Base-by-base conservation (phyloP, 2,329 filamentous ascomycete genomes). In the Hypoxylon sp. region DNA sequence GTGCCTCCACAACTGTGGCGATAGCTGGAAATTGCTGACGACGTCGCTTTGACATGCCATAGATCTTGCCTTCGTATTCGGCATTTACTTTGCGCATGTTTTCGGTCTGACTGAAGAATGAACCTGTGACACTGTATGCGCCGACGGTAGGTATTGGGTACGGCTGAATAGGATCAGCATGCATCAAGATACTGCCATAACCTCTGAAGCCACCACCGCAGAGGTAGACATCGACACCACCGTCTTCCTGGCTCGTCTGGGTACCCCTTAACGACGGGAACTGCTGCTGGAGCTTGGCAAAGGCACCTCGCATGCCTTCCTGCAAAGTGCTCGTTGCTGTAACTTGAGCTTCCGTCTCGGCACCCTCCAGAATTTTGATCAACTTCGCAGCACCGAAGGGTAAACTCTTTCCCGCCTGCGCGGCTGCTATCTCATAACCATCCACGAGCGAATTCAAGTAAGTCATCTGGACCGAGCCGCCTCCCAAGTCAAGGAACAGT, bases 171-270 rank as follows among this genome's bases (percentile, higher is more conserved):
- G 84, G 80, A 74, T 95, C 92, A 72, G 88, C 87, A 77, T 92
- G 90, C 91, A 97, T 95, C 58, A 97, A 85, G 76, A 97, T 90
- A 79, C 93, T 97, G 6, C 94, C 95, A 85, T 97, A 97, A 14
- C 95, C 95, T 37, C 95, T 86, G 77, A 97, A 97, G 0, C 95
- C 95, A 25, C 95, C 95, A 48, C 95, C 95, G 69, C 92, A 97
- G 64, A 98, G 89, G 78, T 95, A 97, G 7, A 97, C 84, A 35
- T 91, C 89, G 64, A 94, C 84, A 3, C 86, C 86, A 1, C 82
- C 83, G 8, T 68, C 49, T 6, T 68, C 68, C 22, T 62, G 44
- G 33, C 59, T 61, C 11, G 69, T 61, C 27, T 72, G 75, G 5
- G 90, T 79, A 14, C 84, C 81, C 11, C 81, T 76, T 0, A 95